phyloP scores from a whole-genome alignment of 345 rosid species.

The Murraya paniculata region DNA sequence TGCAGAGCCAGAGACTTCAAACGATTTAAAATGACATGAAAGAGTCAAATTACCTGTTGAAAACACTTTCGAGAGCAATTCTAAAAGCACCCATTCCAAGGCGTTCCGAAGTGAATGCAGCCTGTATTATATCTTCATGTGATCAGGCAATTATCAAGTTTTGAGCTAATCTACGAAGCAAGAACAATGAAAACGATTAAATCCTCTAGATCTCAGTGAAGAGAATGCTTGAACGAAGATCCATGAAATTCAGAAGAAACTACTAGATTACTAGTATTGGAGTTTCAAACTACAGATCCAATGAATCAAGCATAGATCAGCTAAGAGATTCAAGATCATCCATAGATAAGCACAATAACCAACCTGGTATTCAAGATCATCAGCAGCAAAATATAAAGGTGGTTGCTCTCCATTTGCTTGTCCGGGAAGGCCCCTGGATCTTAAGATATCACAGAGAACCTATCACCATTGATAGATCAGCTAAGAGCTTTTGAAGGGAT shows the following conservation, averaged over 20 bases:
- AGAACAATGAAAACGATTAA: neutral
- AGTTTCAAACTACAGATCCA: neutral
- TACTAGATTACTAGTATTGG: neutral
- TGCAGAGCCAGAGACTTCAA: neutral
- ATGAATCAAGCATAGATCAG: too few relatives aligned
- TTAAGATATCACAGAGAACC: constrained; percentile 48
- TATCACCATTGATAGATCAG: constrained; percentile 14
- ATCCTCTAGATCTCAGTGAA: neutral
- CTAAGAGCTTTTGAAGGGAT: neutral
- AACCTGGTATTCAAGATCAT: constrained; percentile 56
- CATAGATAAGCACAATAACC: constrained; percentile 5
- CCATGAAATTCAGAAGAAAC: neutral
- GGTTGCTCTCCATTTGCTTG: constrained; percentile 31
- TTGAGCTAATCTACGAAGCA: neutral
- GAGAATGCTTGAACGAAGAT: constrained; percentile 4
- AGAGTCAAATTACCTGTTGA: constrained; percentile 36
- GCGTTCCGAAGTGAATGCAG: constrained; percentile 41
- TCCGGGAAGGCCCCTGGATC: constrained; percentile 43
- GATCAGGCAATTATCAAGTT: neutral
- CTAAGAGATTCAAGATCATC: neutral
- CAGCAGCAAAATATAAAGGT: constrained; percentile 46
- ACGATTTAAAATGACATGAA: neutral
- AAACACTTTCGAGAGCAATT: constrained; percentile 43
- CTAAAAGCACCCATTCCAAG: constrained; percentile 55
- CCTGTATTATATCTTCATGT: constrained; percentile 21